phyloP scores from a whole-genome alignment of 108 stramenopile genomes.

The Chaetoceros tenuissimus region DNA sequence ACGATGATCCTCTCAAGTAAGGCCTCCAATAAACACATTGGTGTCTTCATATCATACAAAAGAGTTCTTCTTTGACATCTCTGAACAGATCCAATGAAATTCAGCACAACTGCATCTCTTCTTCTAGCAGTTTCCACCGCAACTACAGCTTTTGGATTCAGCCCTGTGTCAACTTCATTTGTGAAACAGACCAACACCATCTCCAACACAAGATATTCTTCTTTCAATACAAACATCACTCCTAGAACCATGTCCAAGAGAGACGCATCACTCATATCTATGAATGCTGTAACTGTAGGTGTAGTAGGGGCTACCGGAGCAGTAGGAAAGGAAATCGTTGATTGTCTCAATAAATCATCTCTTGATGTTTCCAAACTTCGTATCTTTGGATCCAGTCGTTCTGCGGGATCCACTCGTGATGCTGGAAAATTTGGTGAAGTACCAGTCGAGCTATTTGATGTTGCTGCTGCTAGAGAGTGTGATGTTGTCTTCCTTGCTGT shows the following conservation, averaged over 20 bases:
- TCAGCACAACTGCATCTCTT: conserved; percentile 20
- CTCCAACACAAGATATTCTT: conserved; percentile 1
- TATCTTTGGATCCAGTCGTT: conserved; percentile 80
- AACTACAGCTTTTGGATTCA: conserved; percentile 13
- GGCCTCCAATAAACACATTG: too few species aligned
- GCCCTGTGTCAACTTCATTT: neutral
- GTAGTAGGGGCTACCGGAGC: conserved; percentile 97
- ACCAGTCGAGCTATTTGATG: conserved; percentile 76
- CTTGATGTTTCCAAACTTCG: conserved; percentile 70
- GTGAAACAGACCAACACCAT: conserved; percentile 1
- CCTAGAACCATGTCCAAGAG: neutral
- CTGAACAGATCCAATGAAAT: conserved; percentile 17
- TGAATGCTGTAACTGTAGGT: conserved; percentile 58
- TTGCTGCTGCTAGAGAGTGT: conserved; percentile 59
- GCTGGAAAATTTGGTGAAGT: conserved; percentile 77
- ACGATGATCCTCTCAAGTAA: too few species aligned
- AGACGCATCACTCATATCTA: conserved; percentile 7
- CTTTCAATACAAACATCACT: neutral
- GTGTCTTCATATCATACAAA: too few species aligned
- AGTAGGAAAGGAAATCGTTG: conserved; percentile 93
- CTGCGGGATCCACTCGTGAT: conserved; percentile 73
- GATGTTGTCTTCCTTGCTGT: conserved; percentile 91
- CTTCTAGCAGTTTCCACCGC: conserved; percentile 15
- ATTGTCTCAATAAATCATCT: conserved; percentile 64
- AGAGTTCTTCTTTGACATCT: too few species aligned